Conservation (phyloP, 78 protist genomes). For the Cavenderia fasciculata region DNA sequence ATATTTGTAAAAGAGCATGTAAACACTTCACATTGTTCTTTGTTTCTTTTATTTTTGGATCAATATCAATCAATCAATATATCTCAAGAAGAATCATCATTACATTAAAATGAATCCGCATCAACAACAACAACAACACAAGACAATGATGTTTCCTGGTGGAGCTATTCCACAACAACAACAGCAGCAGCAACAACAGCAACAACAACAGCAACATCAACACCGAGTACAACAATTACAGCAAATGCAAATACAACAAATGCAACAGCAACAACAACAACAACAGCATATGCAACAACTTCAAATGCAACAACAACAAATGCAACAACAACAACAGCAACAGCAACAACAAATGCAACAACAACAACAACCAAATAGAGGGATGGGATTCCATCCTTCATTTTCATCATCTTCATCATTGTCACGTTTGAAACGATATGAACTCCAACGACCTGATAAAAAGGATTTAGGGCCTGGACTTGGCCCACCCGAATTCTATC, state of each 20-base stretch:
- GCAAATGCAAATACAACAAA: neutral
- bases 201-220: conserved; percentile 12
- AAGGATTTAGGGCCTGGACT: conserved; percentile 59
- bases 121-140: conserved; percentile 2
- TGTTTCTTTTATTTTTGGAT: no score
- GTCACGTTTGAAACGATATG: conserved; percentile 44
- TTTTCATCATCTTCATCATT: neutral
- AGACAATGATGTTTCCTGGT: neutral
- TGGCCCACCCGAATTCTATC: conserved; percentile 72
- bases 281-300: neutral
- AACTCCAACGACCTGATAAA: conserved; percentile 40
- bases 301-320: neutral
- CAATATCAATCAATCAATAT: neutral
- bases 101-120: neutral
- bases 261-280: neutral
- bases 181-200: conserved; percentile 12
- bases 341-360: conserved; percentile 21
- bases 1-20: no score
- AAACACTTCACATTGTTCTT: no score
- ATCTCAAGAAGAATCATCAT: no score
- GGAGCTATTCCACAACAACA: neutral
- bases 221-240: neutral
- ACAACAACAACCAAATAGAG: neutral
- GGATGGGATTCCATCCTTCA: neutral
- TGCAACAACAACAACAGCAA: neutral